Evolutionary conservation across 2,329 filamentous ascomycete species (phyloP), one percentile per base, ranked within the genome.

Genomic region (Diaporthe helianthi): DNA sequence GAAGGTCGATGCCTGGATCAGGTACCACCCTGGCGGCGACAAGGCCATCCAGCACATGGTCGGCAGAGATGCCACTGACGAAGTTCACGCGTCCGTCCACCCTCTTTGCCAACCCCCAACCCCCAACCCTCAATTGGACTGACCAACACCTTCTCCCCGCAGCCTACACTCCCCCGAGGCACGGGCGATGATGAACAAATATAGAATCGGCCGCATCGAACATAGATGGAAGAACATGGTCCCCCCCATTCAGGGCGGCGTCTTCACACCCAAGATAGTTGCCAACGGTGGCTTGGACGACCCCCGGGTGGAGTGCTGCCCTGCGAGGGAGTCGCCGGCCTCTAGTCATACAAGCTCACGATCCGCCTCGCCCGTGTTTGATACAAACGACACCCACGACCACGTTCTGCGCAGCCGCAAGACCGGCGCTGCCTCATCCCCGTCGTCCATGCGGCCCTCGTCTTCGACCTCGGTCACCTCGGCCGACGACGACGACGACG

Each of bases 31-130:
- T 15, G 96, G 96, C 69, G 96, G 96, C 74, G 90, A 95, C 75
- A 96, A 94, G 81, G 88, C 95, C 67, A 97, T 99, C 73, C 84
- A 89, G 78, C 96, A 99, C 78, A 96, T 98, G 93, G 88, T 98
- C 71, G 94, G 94, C 71, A 89, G 92, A 80, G 94, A 97, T 87
- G 95, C 93, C 63, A 98, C 95, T 13, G 94, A 98, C 79, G 96
- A 98, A 81, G 90, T 98, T 71, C 93, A 91, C 79, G 93, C 91
- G 93, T 98, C 86, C 63, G 91, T 84, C 63, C 70, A 67, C 67
- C 52, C 38, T 22, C 17, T 10, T n/a, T 13, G 1, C 19, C 47
- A 41, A 58, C 26, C 19, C 41, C 19, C 41, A n/a, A 7, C 38
- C 12, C 26, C 54, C 26, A 17, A 15, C 54, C 19, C 36, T n/a